Evolutionary conservation across 495 filamentous ascomycete species (phyloP).

Genomic region (Neurospora sp.): DNA sequence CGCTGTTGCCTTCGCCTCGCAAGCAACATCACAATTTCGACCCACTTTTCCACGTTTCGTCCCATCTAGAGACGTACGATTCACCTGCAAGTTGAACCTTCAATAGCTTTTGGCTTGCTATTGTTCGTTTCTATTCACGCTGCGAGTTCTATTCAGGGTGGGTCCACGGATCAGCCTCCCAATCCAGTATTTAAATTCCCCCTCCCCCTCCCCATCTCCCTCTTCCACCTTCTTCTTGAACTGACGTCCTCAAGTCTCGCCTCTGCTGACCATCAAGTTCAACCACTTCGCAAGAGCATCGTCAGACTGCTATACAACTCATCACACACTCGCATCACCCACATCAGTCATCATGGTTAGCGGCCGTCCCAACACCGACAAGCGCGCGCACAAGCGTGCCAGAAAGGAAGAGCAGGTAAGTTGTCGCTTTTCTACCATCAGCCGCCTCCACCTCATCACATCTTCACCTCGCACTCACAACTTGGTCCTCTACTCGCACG

Average conservation of each 20-base stretch:
- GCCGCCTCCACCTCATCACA: not conserved
- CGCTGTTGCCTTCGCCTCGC: not conserved
- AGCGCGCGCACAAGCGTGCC: not conserved
- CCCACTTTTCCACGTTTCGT: not conserved
- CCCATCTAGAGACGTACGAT: not conserved
- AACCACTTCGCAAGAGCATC: not conserved
- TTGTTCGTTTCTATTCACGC: not conserved
- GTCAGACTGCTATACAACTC: not conserved
- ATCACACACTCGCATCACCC: not conserved
- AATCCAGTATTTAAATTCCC: not conserved
- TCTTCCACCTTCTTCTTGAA: not conserved
- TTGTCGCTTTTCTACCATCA: not conserved
- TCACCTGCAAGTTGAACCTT: not conserved
- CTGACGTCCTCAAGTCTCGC: not conserved
- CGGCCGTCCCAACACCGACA: not conserved
- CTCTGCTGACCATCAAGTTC: not conserved
- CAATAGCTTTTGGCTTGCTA: not conserved
- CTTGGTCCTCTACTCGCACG: not conserved
- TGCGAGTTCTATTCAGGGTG: not conserved
- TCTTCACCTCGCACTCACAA: not conserved
- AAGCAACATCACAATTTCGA: not conserved
- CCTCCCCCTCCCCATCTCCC: not conserved
- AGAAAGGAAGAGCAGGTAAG: not conserved
- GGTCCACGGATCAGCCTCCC: not conserved
- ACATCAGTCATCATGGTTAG: not conserved